phyloP scores from a whole-genome alignment of 2,329 filamentous ascomycete species.

The Ophiostoma triangulosporum region DNA sequence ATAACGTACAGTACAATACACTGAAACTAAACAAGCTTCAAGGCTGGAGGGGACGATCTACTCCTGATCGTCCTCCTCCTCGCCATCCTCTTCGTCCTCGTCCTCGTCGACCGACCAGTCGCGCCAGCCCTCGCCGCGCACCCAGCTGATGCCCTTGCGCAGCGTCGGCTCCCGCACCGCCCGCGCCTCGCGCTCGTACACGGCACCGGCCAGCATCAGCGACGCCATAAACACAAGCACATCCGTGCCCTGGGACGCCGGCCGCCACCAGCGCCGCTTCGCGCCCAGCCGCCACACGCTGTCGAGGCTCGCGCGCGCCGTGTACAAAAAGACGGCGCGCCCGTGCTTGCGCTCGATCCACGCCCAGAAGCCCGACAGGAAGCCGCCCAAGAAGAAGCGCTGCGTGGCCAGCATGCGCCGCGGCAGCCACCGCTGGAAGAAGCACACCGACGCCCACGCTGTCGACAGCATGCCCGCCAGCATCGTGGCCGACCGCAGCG shows the following conservation, averaged over 20 bases:
- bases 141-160: constrained; percentile 59
- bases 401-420: constrained; percentile 62
- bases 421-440: constrained; percentile 72
- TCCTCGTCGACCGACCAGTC: constrained; percentile 49
- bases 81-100: constrained; percentile 32
- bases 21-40: too few species aligned
- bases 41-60: too few species aligned
- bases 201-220: constrained; percentile 61
- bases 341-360: constrained; percentile 56
- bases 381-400: constrained; percentile 80
- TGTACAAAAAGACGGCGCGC: constrained; percentile 63
- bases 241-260: constrained; percentile 68
- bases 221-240: constrained; percentile 70
- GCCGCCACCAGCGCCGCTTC: constrained; percentile 89
- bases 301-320: constrained; percentile 64
- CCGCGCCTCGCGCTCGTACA: constrained; percentile 59
- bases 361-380: constrained; percentile 74
- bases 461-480: constrained; percentile 74
- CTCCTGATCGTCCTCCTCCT: neutral
- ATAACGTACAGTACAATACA: too few species aligned
- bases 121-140: constrained; percentile 61
- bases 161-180: constrained; percentile 54
- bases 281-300: constrained; percentile 86
- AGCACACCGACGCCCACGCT: constrained; percentile 77
- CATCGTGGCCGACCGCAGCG: constrained; percentile 65